A percentile compares a stretch with the other conserved stretches of the same genome.
phyloP scores from a whole-genome alignment of 2,329 filamentous ascomycete genomes.

The Aspergillus thermomutatus region DNA sequence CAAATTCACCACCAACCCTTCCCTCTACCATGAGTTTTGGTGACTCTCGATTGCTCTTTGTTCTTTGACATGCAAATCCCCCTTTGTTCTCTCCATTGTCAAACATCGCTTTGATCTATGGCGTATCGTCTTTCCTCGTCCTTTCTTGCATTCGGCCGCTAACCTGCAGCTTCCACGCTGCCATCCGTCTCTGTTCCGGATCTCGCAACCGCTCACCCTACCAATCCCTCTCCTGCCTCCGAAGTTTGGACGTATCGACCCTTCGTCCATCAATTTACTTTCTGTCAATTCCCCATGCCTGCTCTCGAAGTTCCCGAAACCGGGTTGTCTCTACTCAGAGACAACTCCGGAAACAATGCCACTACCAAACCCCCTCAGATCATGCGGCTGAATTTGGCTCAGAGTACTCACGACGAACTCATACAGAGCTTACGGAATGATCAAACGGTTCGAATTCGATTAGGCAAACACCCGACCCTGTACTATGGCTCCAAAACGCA shows the following conservation, averaged over 20 bases:
- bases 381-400: conserved; percentile 46
- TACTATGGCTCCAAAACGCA: conserved; percentile 57
- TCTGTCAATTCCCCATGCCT: conserved; percentile 26
- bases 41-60: conserved; percentile 12
- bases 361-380: conserved; percentile 39
- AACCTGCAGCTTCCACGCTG: conserved; percentile 38
- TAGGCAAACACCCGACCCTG: conserved; percentile 53
- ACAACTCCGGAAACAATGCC: conserved; percentile 26
- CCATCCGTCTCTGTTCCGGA: conserved; percentile 28
- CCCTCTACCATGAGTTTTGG: conserved; percentile 19
- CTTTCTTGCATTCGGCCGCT: conserved; percentile 35
- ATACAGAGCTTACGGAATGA: conserved; percentile 42
- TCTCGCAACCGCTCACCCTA: conserved; percentile 12
- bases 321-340: conserved; percentile 40
- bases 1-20: conserved; percentile 8
- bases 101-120: conserved; percentile 28
- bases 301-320: conserved; percentile 35
- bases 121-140: conserved; percentile 28
- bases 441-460: conserved; percentile 43
- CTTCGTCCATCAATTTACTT: conserved; percentile 5
- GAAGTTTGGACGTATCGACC: conserved; percentile 2
- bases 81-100: conserved; percentile 8
- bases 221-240: conserved; percentile 12
- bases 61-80: conserved; percentile 16
- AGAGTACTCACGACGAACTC: conserved; percentile 45